Evolutionary conservation across 2,329 filamentous ascomycete genomes (phyloP).

Genomic region (Volutella citrinella): DNA sequence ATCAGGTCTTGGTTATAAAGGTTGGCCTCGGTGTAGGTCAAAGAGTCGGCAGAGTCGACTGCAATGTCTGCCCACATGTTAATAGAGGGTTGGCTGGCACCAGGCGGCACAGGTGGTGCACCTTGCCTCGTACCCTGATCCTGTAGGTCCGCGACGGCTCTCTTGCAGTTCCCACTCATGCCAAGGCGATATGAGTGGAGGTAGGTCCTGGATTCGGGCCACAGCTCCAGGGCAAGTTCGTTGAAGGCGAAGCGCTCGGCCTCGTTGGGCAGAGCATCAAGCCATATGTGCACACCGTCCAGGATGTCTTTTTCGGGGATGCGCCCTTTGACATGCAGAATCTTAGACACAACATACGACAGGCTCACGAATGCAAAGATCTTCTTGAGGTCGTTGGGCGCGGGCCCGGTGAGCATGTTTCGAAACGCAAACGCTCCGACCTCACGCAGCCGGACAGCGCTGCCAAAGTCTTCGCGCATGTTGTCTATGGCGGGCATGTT

Average conservation of each 20-base stretch:
- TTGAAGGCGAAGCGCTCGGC: constrained; percentile 12
- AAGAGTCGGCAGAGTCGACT: too few species aligned
- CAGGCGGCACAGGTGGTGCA: too few species aligned
- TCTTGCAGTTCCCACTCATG: not conserved
- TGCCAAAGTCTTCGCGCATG: constrained; percentile 4
- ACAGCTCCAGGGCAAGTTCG: constrained; percentile 5
- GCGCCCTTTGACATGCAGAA: not conserved
- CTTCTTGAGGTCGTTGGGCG: constrained; percentile 2
- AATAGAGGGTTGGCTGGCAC: too few species aligned
- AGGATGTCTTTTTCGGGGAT: constrained; percentile 8
- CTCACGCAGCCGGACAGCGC: constrained; percentile 11
- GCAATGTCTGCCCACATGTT: too few species aligned
- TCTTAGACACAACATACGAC: constrained; percentile 15
- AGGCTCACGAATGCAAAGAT: constrained; percentile 19
- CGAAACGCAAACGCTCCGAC: constrained; percentile 17
- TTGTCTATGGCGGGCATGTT: constrained; percentile 2
- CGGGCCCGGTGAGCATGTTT: constrained; percentile 7
- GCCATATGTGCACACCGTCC: constrained; percentile 13
- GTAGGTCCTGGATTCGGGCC: constrained; percentile 13
- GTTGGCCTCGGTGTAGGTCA: too few species aligned
- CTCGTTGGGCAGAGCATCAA: constrained; percentile 4
- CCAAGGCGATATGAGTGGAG: constrained; percentile 4
- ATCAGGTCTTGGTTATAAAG: too few species aligned
- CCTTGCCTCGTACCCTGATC: not conserved
- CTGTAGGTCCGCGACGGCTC: not conserved